Evolutionary conservation across 106 monocot species (phyloP).

Genomic region (Dioscorea zingiberensis): DNA sequence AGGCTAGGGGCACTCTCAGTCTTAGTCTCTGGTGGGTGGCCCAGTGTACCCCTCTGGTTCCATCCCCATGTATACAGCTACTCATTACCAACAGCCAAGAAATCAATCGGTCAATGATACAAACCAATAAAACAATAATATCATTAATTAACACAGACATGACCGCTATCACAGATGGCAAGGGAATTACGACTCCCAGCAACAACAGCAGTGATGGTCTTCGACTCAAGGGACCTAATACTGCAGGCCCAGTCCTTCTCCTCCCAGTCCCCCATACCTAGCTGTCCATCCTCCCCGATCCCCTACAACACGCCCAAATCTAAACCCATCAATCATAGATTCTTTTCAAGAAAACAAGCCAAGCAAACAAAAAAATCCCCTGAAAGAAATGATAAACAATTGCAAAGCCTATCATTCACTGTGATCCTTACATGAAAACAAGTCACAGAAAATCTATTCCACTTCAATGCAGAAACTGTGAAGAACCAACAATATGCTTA

Average conservation of each 20-base stretch:
- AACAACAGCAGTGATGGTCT: slow-evolving; percentile 47
- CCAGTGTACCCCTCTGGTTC: slow-evolving; percentile 96
- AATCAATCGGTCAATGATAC: not conserved
- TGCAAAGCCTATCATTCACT: too few relatives aligned
- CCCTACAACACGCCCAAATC: slow-evolving; percentile 28
- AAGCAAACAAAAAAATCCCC: too few relatives aligned
- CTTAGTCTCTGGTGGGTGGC: slow-evolving; percentile 88
- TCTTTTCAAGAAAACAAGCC: not conserved
- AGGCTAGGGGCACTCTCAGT: slow-evolving; percentile 78
- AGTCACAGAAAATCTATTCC: too few relatives aligned
- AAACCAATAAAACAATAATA: not conserved
- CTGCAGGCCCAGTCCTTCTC: slow-evolving; percentile 68
- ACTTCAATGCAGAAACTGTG: too few relatives aligned
- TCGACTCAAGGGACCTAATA: slow-evolving; percentile 44
- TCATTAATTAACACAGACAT: slow-evolving; percentile 21
- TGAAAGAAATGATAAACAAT: too few relatives aligned
- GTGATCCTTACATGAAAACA: too few relatives aligned
- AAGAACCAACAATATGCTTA: too few relatives aligned
- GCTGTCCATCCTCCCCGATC: slow-evolving; percentile 98
- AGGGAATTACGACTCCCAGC: slow-evolving; percentile 98
- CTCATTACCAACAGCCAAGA: not conserved
- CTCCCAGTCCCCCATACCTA: slow-evolving; percentile 85
- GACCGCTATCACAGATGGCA: slow-evolving; percentile 76
- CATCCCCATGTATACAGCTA: slow-evolving; percentile 98
- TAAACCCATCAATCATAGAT: not conserved